phyloP scores from a whole-genome alignment of 305 asterid species.

The Coffea humblotiana region DNA sequence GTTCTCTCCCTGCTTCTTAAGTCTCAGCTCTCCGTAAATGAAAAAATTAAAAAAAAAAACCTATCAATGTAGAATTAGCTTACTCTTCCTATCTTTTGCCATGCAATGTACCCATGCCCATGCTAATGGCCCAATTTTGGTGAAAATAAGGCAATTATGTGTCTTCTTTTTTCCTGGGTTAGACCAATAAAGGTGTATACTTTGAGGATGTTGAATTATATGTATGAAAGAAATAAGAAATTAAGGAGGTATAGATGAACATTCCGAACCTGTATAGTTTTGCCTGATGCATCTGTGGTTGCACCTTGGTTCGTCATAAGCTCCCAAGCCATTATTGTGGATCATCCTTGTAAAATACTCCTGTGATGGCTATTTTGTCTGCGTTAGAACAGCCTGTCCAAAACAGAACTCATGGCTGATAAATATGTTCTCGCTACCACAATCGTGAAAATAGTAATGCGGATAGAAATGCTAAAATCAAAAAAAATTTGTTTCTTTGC shows the following conservation, averaged over 20 bases:
- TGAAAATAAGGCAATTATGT: no score
- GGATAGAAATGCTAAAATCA: background rate
- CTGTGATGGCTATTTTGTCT: constrained; percentile 58
- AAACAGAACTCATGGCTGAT: background rate
- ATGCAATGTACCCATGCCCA: no score
- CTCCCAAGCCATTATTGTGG: constrained; percentile 82
- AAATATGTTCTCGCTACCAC: background rate
- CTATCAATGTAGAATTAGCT: no score
- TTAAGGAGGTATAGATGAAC: background rate
- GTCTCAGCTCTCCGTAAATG: no score
- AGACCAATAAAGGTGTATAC: no score
- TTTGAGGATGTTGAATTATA: background rate
- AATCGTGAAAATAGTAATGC: background rate
- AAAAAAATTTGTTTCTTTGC: background rate
- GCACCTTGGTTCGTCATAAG: constrained; percentile 82
- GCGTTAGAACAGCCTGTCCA: constrained; percentile 55
- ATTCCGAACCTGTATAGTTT: constrained; percentile 47
- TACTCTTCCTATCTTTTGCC: no score
- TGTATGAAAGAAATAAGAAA: no score
- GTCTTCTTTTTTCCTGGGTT: no score
- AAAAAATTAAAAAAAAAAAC: no score
- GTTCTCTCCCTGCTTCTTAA: no score
- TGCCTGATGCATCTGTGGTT: constrained; percentile 51
- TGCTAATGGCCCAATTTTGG: no score
- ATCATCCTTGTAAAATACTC: constrained; percentile 61